Evolutionary conservation across 2,329 filamentous ascomycete species (phyloP).

Genomic region (Verticillium klebahnii): DNA sequence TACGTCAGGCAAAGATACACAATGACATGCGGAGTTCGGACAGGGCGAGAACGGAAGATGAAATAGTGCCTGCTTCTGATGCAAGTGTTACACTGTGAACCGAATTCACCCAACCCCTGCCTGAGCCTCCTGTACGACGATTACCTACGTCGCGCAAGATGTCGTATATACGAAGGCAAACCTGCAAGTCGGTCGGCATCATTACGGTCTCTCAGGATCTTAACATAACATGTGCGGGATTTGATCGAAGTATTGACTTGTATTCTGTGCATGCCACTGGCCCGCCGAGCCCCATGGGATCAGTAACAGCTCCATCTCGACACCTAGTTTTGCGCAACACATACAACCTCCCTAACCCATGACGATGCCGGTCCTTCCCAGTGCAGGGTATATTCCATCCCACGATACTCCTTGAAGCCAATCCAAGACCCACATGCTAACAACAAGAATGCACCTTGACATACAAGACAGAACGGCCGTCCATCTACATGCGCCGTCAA

Average conservation of each 20-base stretch:
- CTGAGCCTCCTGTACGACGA: too few species aligned
- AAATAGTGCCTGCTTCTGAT: too few species aligned
- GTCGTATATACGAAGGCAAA: too few species aligned
- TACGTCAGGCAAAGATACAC: not conserved
- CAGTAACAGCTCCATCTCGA: not conserved
- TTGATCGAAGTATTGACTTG: not conserved
- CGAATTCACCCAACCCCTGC: too few species aligned
- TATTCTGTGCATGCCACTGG: not conserved
- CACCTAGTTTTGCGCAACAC: not conserved
- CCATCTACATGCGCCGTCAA: not conserved
- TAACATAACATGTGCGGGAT: too few species aligned
- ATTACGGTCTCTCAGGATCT: too few species aligned
- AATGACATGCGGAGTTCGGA: not conserved
- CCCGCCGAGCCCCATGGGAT: not conserved
- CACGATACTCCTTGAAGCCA: not conserved
- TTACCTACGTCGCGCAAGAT: too few species aligned
- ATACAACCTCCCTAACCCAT: not conserved
- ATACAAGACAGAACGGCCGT: not conserved
- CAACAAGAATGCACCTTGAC: not conserved
- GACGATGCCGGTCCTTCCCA: not conserved
- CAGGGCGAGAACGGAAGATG: too few species aligned
- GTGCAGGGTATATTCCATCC: conserved; percentile 1
- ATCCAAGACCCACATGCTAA: not conserved
- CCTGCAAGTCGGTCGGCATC: too few species aligned
- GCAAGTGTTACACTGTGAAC: too few species aligned